phyloP scores from a whole-genome alignment of 495 filamentous ascomycete genomes.

The Saxispiralis lemnorum region DNA sequence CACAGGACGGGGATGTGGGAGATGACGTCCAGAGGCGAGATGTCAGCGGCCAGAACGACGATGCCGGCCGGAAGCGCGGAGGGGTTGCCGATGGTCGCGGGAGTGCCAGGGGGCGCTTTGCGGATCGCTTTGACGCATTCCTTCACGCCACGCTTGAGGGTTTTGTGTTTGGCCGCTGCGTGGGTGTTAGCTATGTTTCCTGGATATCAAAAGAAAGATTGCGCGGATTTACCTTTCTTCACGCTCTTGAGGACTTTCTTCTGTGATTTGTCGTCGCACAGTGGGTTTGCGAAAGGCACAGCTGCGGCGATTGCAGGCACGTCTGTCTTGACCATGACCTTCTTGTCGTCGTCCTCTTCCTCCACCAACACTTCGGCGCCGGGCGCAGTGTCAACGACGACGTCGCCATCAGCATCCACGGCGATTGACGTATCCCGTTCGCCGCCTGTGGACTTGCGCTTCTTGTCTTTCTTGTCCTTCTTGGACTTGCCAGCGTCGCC shows the following conservation, averaged over 20 bases:
- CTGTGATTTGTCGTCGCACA: slow-evolving; percentile 74
- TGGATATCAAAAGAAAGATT: background rate
- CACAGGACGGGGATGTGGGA: slow-evolving; percentile 92
- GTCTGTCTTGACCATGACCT: slow-evolving; percentile 2
- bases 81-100: slow-evolving; percentile 28
- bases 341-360: slow-evolving; percentile 5
- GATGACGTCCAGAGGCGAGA: slow-evolving; percentile 94
- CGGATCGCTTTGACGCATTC: slow-evolving; percentile 94
- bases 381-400: background rate
- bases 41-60: slow-evolving; percentile 86
- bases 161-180: slow-evolving; percentile 75
- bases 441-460: slow-evolving; percentile 11
- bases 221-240: slow-evolving; percentile 63
- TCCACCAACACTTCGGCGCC: slow-evolving; percentile 3
- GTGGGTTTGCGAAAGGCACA: slow-evolving; percentile 82
- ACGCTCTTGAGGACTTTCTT: slow-evolving; percentile 90
- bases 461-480: slow-evolving; percentile 54
- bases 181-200: background rate
- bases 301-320: slow-evolving; percentile 36
- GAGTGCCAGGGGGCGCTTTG: slow-evolving; percentile 48
- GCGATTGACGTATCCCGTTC: background rate
- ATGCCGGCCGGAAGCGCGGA: slow-evolving; percentile 41
- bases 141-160: slow-evolving; percentile 91
- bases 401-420: slow-evolving; percentile 6
- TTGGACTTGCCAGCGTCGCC: slow-evolving; percentile 34